Evolutionary conservation across 2,329 filamentous ascomycete species (phyloP), one percentile per base, ranked within the genome.

Genomic region (Trichoderma gracile): DNA sequence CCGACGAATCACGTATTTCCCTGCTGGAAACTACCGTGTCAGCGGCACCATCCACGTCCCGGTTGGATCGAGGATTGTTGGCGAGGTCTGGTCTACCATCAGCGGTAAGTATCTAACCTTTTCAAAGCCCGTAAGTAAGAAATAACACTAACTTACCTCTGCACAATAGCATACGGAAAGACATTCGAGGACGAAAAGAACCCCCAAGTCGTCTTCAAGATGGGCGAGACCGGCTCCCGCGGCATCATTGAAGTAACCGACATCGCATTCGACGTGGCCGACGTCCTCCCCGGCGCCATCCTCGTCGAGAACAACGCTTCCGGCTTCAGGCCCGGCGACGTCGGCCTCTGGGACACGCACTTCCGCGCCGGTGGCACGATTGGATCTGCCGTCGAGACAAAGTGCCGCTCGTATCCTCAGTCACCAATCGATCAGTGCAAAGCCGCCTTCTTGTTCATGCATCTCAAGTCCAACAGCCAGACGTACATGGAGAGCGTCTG

Each of bases 241-340:
- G 89, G 89, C 56, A 76, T 79, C n/a, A 86, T 91, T 38, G 89
- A 92, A 73, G 88, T 92, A 69, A 85, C 82, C 61, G 89, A 92
- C 72, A 74, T 90, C 43, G 83, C 91, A 66, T 85, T 92, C 69
- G 82, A 86, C 68, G 89, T 86, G 50, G 80, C 82, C 68, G 89
- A 89, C 2, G 78, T 87, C 5, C 85, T 85, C 25, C 84, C 89
- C 0, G 89, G 89, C 65, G 87, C 86, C 3, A 86, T 91, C 67
- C 78, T 92, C 69, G 81, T 92, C 71, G 81, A 92, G 70, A 92
- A 89, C 88, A 91, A 73, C 40, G 65, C 71, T 8, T 43, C 61
- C 15, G 65, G 61, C 38, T 46, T 49, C 2, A 52, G 68, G 0
- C 76, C 76, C 1, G 80, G 80, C 4, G 78, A 82, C 40, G 82